Base-by-base conservation (phyloP, 352 stramenopile genomes). In the Phytophthora fragariae region DNA sequence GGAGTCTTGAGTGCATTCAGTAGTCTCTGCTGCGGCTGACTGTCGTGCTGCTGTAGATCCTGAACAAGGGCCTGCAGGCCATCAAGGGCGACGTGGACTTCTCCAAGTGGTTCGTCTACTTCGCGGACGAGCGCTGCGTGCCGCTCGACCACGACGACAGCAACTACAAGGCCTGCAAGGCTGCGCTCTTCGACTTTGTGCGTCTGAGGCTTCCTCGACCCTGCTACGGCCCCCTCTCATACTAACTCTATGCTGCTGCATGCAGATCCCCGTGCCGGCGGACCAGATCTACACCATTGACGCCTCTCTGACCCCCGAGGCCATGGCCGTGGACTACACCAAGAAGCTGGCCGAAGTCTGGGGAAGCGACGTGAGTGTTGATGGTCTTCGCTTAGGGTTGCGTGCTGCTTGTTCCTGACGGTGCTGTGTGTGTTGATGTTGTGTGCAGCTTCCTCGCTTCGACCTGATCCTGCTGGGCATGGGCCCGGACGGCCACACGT, bases 401-500 rank as follows among this genome's bases (percentile, higher is more conserved):
- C 9, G 17, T 14, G 29, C 46, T 50, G 44, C 44, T 15, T 31
- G 27, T 1, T 15, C 37, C 56, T 75, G 56, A 73, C 52, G 8
- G 46, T 31, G n/a, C 5, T 62, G 9, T 24, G 17, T 69, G 47
- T 44, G 14, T n/a, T 5, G 12, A 33, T 63, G 35, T n/a, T 37
- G 5, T 17, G 10, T 68, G 41, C 55, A 95, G 88, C 75, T 94
- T 10, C 94, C 95, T 44, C 84, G 85, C 68, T 97, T 99, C 56
- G 98, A 99, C 77, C 76, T 98, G 62, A 93, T 98, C 21, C 72
- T 99, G 44, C 84, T 99, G 3, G 98, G 98, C 41, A 99, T 99
- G 88, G 98, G 98, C 21, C 97, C 97, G 5, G 98, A 99, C 77
- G 98, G 98, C 12, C 98, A 99, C 86, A 99, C 97, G 17, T 99